A percentile compares a stretch with the other conserved stretches of the same genome.
Conservation (phyloP, 1,284 basidiomycete species). For the Cryptococcus sp. region DNA sequence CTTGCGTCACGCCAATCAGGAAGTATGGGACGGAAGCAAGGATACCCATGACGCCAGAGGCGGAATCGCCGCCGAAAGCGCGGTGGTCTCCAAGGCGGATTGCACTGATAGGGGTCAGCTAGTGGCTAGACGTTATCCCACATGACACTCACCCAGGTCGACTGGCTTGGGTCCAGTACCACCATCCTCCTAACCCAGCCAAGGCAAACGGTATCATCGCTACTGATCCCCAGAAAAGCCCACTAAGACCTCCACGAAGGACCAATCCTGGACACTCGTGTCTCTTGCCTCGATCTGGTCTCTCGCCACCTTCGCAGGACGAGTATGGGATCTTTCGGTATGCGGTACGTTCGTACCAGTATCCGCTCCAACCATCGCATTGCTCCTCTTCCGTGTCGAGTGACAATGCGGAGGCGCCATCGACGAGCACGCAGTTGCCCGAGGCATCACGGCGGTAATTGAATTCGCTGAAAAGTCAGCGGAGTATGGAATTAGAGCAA, state of each 20-base stretch:
- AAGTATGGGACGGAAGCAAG: slow-evolving; percentile 85
- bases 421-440: slow-evolving; percentile 72
- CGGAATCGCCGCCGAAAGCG: slow-evolving; percentile 54
- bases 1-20: slow-evolving; percentile 71
- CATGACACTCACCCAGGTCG: slow-evolving; percentile 65
- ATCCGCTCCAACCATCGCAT: slow-evolving; percentile 64
- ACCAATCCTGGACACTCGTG: slow-evolving; percentile 78
- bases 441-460: slow-evolving; percentile 71
- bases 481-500: slow-evolving; percentile 3
- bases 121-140: neutral
- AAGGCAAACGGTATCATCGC: slow-evolving; percentile 69
- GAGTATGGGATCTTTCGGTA: slow-evolving; percentile 89
- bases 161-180: slow-evolving; percentile 72
- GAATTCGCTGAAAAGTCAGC: slow-evolving; percentile 68
- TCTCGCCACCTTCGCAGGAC: slow-evolving; percentile 71
- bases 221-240: slow-evolving; percentile 79
- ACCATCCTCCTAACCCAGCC: slow-evolving; percentile 72
- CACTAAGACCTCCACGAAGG: slow-evolving; percentile 59
- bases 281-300: slow-evolving; percentile 67
- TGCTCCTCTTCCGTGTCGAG: slow-evolving; percentile 58
- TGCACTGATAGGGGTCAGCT: slow-evolving; percentile 56
- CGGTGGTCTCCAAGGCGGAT: slow-evolving; percentile 69
- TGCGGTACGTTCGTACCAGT: slow-evolving; percentile 86
- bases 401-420: slow-evolving; percentile 65
- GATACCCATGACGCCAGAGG: slow-evolving; percentile 64